Evolutionary conservation across 108 stramenopile species (phyloP).

Genomic region (Skeletonema costatum): DNA sequence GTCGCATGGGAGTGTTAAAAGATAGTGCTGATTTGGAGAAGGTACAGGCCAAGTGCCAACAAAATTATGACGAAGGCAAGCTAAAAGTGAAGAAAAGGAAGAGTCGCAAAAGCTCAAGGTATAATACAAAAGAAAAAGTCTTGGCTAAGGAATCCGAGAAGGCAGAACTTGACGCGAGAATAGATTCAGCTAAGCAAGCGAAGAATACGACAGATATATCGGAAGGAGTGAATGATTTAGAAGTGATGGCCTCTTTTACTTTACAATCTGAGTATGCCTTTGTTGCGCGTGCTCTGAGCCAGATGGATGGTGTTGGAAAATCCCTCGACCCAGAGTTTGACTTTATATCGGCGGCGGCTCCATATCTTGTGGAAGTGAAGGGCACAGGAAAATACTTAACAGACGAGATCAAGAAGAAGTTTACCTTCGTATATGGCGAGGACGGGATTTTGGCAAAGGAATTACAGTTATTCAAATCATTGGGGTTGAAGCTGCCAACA

Average conservation of each 20-base stretch:
- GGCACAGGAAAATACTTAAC: constrained; percentile 67
- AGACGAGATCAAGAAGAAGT: constrained; percentile 62
- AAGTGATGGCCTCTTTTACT: constrained; percentile 82
- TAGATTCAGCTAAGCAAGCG: constrained; percentile 15
- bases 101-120: constrained; percentile 28
- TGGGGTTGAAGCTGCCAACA: constrained; percentile 18
- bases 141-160: constrained; percentile 13
- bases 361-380: constrained; percentile 83
- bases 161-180: constrained; percentile 8
- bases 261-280: constrained; percentile 89
- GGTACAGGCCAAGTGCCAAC: constrained; percentile 72
- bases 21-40: constrained; percentile 70
- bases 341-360: constrained; percentile 81
- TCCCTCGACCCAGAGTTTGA: constrained; percentile 81
- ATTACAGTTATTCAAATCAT: constrained; percentile 34
- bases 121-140: constrained; percentile 3
- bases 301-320: constrained; percentile 89
- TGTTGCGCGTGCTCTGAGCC: constrained; percentile 81
- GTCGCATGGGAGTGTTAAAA: constrained; percentile 79
- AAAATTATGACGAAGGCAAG: constrained; percentile 83
- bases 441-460: constrained; percentile 45
- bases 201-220: constrained; percentile 1
- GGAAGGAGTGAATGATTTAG: constrained; percentile 56
- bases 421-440: constrained; percentile 47
- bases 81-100: constrained; percentile 50